These are phyloP conservation scores for Apostasia ramifera DNA, from an alignment of 106 monocot genomes.

Conservation along the genomic window DNA sequence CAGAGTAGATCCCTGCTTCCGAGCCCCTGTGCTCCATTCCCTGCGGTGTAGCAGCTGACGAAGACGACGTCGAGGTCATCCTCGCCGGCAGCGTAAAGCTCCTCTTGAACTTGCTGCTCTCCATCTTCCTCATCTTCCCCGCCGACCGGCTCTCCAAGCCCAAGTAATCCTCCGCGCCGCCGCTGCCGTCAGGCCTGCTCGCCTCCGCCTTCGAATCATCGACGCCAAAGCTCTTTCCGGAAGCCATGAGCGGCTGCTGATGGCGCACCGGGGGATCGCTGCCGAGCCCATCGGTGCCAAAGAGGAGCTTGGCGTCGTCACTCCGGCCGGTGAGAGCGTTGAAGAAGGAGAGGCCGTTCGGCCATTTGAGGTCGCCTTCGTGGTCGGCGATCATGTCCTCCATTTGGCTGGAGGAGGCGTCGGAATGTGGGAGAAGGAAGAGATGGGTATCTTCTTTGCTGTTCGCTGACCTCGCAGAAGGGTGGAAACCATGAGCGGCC, in stretches of 20 bases:
- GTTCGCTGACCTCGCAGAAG: slow-evolving; percentile 2
- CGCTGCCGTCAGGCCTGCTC: slow-evolving; percentile 7
- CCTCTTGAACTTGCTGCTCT: slow-evolving; percentile 57
- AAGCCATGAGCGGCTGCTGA: not conserved
- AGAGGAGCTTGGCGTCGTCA: slow-evolving; percentile 81
- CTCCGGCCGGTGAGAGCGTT: slow-evolving; percentile 57
- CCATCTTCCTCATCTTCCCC: slow-evolving; percentile 37
- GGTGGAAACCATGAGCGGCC: slow-evolving; percentile 16
- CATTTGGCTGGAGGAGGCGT: slow-evolving; percentile 18
- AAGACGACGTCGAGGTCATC: slow-evolving; percentile 39
- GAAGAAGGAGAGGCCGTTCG: slow-evolving; percentile 80
- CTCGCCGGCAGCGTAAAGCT: slow-evolving; percentile 73
- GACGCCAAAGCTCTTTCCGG: not conserved
- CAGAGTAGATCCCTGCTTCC: slow-evolving; percentile 58
- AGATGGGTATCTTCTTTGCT: slow-evolving; percentile 21
- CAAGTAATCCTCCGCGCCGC: slow-evolving; percentile 34
- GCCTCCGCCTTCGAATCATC: not conserved
- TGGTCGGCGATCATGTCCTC: slow-evolving; percentile 46
- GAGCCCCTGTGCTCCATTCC: slow-evolving; percentile 37
- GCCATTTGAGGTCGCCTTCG: slow-evolving; percentile 75
- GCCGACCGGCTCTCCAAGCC: slow-evolving; percentile 17
- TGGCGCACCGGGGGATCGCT: slow-evolving; percentile 7
- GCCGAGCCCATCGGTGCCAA: slow-evolving; percentile 14
- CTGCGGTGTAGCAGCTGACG: slow-evolving; percentile 20
- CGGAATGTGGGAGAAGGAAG: slow-evolving; percentile 18